Evolutionary conservation across 495 filamentous ascomycete species (phyloP), one percentile per base, ranked within the genome.

Genomic region (Sordaria brevicollis): DNA sequence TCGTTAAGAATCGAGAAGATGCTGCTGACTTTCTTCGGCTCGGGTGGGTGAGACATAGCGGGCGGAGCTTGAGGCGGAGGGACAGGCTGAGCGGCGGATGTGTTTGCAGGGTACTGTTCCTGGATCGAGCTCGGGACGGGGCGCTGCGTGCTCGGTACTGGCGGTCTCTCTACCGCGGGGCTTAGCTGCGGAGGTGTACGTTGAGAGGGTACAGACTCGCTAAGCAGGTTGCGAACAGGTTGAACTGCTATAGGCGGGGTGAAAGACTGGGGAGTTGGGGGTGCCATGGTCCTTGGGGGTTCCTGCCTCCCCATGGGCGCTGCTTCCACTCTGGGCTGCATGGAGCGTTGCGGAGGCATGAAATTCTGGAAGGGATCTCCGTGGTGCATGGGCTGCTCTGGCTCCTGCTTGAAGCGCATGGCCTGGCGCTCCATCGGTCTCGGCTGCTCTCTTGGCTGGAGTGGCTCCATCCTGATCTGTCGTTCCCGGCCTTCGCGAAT

Each of bases 1-100:
- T 84, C 81, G 71, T 85, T 85, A 25, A 85, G 74, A 65, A 85
- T 73, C n/a, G 82, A 80, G 79, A 84, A 83, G 67, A 85, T 71
- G n/a, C 71, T 84, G 66, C 81, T 84, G 5, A 78, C 81, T 71
- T 84, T 84, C n/a, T 80, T 74, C 13, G 69, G 75, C 71, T 82
- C 79, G 0, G 79, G 72, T 3, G 79, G 76, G 15, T 78, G 79
- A 31, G 80, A 41, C 2, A 79, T 70, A 4, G 79, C 65, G 39
- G 79, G 65, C 34, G 77, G 68, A 43, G 73, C 67, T n/a, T 74
- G 73, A 5, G 79, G 75, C 7, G 77, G 74, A 11, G 78, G 77
- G 6, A 77, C 70, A 4, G 78, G 76, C 39, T 81, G 78, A 10
- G 78, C 70, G 25, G 77, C 74, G n/a, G 70, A 68, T 1, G 79